Base-by-base conservation (phyloP, 371 early-diverging fungal genomes). In the Batrachochytrium dendrobatidis region DNA sequence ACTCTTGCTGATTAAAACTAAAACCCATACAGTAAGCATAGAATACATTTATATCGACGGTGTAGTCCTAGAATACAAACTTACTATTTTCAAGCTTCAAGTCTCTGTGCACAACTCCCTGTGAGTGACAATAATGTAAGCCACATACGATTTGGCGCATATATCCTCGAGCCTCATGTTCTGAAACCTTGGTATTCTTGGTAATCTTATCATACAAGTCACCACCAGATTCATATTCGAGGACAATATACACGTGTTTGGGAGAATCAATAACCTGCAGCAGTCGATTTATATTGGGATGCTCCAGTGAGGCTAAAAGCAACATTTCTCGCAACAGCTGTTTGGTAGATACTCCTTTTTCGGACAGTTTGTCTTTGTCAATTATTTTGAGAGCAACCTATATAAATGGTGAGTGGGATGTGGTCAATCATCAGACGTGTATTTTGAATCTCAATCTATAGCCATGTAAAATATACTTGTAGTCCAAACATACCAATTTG, bases 221-320 rank as follows among this genome's bases (percentile, higher is more conserved):
- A 8, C 79, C 81, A 7, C 77, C 73, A n/a, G 55, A 34, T 45
- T 63, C 73, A 56, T 70, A 75, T 53, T 75, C 72, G 25, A 74
- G 61, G n/a, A 74, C 74, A 45, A 80, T 44, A 58, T 67, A 70
- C 48, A 79, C 64, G 29, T 65, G 61, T 29, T 69, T 59, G 6
- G 56, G 34, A 31, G 72, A 70, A 28, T 71, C 74, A 18, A 84
- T 72, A 29, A 86, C 81, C 61, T 84, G 77, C 28, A 76, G 59
- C 12, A 86, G 64, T 8, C 73, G 68, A 28, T 74, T 70, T 28
- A 86, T 76, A 58, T 83, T 76, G 31, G 69, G 66, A 55, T 82
- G 81, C 15, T 45, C 44, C 20, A 86, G 63, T 33, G 62, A 59
- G 28, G 75, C 74, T 26, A 82, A 63, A 30, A 83, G 68, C 15